Percentiles rank a stretch among this genome's conserved stretches.
Conservation (phyloP, 208 protist genomes). For the Trypanosomatidae sp. region DNA sequence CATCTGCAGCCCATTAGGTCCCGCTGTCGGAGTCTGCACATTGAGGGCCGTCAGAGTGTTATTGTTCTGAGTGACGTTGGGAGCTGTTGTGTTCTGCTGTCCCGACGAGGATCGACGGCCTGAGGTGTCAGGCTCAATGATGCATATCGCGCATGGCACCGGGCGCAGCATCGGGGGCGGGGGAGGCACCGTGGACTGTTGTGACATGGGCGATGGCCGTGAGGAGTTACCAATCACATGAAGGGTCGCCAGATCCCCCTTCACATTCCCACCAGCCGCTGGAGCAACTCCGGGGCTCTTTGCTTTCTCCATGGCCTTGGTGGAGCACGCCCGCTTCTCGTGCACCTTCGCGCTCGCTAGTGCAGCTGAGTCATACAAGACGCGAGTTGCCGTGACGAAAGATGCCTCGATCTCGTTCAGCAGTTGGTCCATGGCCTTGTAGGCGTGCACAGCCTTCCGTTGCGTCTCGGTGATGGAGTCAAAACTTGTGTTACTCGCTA, state of each 20-base stretch:
- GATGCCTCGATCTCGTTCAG: conserved; percentile 54
- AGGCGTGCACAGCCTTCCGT: conserved; percentile 19
- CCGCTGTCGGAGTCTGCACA: conserved; percentile 6
- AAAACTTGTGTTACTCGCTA: not conserved
- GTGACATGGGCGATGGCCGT: not conserved
- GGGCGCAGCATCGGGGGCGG: conserved; percentile 51
- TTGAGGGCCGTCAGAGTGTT: conserved; percentile 6
- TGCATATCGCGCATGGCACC: conserved; percentile 79
- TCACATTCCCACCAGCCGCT: not conserved
- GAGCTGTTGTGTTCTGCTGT: not conserved
- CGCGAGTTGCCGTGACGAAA: conserved; percentile 35
- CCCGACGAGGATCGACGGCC: conserved; percentile 19
- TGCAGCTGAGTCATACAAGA: conserved; percentile 30
- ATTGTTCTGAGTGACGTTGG: conserved; percentile 11
- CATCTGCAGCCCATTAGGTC: conserved; percentile 3
- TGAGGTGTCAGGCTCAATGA: conserved; percentile 60
- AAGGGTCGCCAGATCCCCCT: not conserved
- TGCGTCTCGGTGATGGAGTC: conserved; percentile 12
- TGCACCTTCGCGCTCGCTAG: conserved; percentile 1
- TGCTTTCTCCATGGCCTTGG: conserved; percentile 3
- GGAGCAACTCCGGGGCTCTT: not conserved
- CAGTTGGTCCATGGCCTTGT: conserved; percentile 53
- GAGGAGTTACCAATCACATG: not conserved
- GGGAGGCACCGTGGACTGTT: conserved; percentile 2
- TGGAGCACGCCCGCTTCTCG: not conserved